Evolutionary conservation across 768 basidiomycete genomes (phyloP).

Genomic region (Mycena chlorophos): DNA sequence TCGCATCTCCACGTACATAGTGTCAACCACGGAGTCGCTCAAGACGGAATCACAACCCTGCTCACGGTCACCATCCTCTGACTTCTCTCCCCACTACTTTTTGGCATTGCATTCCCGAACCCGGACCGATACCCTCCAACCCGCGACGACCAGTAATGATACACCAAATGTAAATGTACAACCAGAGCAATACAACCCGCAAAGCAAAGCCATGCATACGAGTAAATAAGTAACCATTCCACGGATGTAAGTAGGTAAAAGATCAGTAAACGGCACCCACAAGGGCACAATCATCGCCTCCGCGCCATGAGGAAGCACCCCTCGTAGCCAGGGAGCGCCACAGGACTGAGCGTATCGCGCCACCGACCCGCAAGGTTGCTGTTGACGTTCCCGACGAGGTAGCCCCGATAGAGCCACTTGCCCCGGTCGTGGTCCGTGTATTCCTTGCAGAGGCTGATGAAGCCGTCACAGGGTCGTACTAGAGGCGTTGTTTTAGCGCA

Average conservation of each 20-base stretch:
- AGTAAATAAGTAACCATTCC: no score
- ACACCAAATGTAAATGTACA: neutral
- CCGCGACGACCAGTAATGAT: neutral
- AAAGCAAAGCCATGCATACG: neutral
- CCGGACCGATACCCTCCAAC: no score
- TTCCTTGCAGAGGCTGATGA: slow-evolving; percentile 80
- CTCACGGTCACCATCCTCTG: slow-evolving; percentile 41
- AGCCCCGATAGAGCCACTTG: slow-evolving; percentile 84
- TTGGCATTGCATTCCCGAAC: neutral
- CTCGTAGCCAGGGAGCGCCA: slow-evolving; percentile 72
- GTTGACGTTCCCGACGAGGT: slow-evolving; percentile 67
- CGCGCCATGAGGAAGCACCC: slow-evolving; percentile 81
- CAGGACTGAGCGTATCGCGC: slow-evolving; percentile 78
- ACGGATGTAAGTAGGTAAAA: no score
- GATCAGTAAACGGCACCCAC: neutral
- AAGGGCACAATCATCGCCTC: slow-evolving; percentile 39
- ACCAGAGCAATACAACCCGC: neutral
- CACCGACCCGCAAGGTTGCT: slow-evolving; percentile 82
- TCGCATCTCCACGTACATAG: neutral
- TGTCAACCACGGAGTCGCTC: slow-evolving; percentile 30
- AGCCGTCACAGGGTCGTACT: slow-evolving; percentile 78
- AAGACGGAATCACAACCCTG: slow-evolving; percentile 45
- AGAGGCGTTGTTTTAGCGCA: neutral
- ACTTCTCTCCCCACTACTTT: neutral
- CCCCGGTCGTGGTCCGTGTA: slow-evolving; percentile 81